A percentile compares a stretch with the other conserved stretches of the same genome.
Evolutionary conservation across 2,329 filamentous ascomycete species (phyloP).

Genomic region (Lecanoromycetidae sp.): DNA sequence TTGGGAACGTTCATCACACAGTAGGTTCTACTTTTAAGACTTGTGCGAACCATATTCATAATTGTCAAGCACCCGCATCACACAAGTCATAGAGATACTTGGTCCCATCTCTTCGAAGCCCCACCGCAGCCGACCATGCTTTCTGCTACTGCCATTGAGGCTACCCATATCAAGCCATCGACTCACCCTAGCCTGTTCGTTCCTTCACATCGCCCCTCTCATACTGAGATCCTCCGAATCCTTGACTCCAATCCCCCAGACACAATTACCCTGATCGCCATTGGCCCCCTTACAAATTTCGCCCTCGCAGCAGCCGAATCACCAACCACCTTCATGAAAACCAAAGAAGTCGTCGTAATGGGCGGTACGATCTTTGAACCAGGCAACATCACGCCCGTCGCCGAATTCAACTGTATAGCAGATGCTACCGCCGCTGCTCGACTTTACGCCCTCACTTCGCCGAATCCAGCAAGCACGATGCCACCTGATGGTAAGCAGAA

Average conservation of each 20-base stretch:
- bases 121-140: slow-evolving; percentile 31
- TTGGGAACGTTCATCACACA: slow-evolving; percentile 58
- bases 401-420: slow-evolving; percentile 93
- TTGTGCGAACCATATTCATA: too few species aligned
- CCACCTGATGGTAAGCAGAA: slow-evolving; percentile 33
- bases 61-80: slow-evolving; percentile 52
- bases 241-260: slow-evolving; percentile 69
- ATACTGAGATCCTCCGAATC: slow-evolving; percentile 80
- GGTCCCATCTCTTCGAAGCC: slow-evolving; percentile 54
- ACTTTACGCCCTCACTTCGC: slow-evolving; percentile 65
- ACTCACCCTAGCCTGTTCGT: slow-evolving; percentile 49
- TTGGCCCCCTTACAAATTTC: slow-evolving; percentile 88
- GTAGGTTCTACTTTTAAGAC: too few species aligned
- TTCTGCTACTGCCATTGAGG: slow-evolving; percentile 35
- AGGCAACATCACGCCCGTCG: slow-evolving; percentile 73
- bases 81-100: slow-evolving; percentile 55
- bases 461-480: slow-evolving; percentile 64
- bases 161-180: slow-evolving; percentile 20
- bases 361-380: slow-evolving; percentile 68
- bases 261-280: slow-evolving; percentile 77
- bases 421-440: slow-evolving; percentile 68
- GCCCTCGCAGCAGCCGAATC: slow-evolving; percentile 81
- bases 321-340: slow-evolving; percentile 74
- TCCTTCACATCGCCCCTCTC: slow-evolving; percentile 59
- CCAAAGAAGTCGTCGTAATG: slow-evolving; percentile 91